phyloP scores from a whole-genome alignment of 495 filamentous ascomycete species.

The Astrothelium subdiscretum region DNA sequence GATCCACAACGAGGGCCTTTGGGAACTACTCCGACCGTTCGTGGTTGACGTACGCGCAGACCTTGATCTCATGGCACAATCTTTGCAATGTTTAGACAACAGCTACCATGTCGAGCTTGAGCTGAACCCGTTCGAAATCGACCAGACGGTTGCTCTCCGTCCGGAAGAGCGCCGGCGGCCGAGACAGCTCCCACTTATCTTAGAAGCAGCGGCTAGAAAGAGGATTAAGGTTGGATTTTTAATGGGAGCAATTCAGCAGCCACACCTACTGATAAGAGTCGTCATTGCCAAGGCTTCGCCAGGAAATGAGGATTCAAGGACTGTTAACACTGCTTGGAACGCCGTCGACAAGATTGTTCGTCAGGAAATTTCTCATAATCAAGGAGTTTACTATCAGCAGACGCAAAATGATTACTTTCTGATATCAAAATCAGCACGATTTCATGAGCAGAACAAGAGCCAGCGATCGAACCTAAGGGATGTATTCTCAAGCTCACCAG shows the following conservation, averaged over 20 bases:
- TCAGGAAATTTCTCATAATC: neutral
- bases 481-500: neutral
- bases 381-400: neutral
- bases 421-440: neutral
- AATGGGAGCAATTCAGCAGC: neutral
- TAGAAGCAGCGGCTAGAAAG: neutral
- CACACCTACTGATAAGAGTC: neutral
- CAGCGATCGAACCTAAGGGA: neutral
- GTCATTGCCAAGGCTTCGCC: neutral
- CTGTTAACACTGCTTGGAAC: neutral
- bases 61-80: neutral
- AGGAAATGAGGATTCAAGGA: neutral
- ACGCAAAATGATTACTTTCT: neutral
- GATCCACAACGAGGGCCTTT: neutral
- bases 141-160: neutral
- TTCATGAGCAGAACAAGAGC: neutral
- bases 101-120: neutral
- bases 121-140: neutral
- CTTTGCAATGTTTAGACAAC: neutral
- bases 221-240: neutral
- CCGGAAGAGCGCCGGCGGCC: neutral
- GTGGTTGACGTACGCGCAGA: neutral
- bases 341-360: neutral
- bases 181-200: neutral
- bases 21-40: neutral